These are phyloP conservation scores for Globisporangium parvum DNA, from an alignment of 352 stramenopile genomes.

Conservation along the genomic window DNA sequence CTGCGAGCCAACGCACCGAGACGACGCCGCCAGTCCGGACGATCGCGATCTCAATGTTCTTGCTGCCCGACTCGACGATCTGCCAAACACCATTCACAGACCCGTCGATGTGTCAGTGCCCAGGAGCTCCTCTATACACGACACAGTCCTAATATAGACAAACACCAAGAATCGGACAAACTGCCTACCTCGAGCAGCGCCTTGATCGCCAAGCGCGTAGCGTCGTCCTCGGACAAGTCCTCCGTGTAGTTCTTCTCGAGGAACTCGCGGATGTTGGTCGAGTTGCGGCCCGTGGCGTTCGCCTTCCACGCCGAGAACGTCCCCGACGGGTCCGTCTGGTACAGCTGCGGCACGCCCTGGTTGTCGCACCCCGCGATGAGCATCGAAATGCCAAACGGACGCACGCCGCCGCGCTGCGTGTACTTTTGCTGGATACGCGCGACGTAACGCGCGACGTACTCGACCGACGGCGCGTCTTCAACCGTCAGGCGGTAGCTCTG, in stretches of 20 bases:
- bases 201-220: slow-evolving; percentile 92
- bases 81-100: neutral
- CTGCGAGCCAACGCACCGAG: slow-evolving; percentile 38
- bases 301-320: slow-evolving; percentile 98
- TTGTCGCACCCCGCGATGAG: slow-evolving; percentile 94
- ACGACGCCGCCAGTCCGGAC: slow-evolving; percentile 74
- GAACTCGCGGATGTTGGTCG: slow-evolving; percentile 97
- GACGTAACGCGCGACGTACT: slow-evolving; percentile 98
- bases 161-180: neutral
- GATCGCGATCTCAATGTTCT: slow-evolving; percentile 99
- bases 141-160: neutral
- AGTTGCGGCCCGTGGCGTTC: slow-evolving; percentile 96
- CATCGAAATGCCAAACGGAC: slow-evolving; percentile 98
- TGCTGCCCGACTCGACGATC: slow-evolving; percentile 96
- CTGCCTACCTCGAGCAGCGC: slow-evolving; percentile 89
- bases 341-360: slow-evolving; percentile 92
- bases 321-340: slow-evolving; percentile 97
- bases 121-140: neutral
- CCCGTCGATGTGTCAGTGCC: neutral
- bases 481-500: slow-evolving; percentile 98
- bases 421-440: slow-evolving; percentile 96
- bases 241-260: slow-evolving; percentile 98
- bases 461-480: slow-evolving; percentile 91
- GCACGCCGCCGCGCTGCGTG: slow-evolving; percentile 97
- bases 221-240: slow-evolving; percentile 88